These are phyloP conservation scores for Ciborinia camelliae DNA, from an alignment of 2,329 filamentous ascomycete species.

Conservation along the genomic window DNA sequence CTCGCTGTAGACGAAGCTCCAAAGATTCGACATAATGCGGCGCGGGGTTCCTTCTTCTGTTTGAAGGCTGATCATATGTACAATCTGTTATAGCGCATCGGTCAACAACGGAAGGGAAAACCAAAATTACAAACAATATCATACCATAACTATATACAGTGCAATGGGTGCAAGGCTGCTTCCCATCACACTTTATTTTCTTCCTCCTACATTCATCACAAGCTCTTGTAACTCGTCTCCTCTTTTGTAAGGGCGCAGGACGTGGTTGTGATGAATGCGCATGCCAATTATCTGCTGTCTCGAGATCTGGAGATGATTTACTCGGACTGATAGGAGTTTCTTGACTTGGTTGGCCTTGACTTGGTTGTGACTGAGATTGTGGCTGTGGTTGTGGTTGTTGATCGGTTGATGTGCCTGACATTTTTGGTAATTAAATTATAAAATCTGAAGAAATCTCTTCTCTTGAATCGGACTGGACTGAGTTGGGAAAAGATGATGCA, in stretches of 20 bases:
- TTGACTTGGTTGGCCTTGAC: slow-evolving; percentile 8
- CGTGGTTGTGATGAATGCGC: slow-evolving; percentile 12
- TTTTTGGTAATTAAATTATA: slow-evolving; percentile 13
- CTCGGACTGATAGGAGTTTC: slow-evolving; percentile 12
- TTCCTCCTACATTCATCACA: slow-evolving; percentile 82
- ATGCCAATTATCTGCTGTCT: slow-evolving; percentile 11
- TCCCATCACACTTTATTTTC: slow-evolving; percentile 82
- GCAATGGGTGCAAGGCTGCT: slow-evolving; percentile 90
- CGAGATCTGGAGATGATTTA: slow-evolving; percentile 18
- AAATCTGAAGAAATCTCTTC: neutral
- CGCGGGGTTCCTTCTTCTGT: slow-evolving; percentile 66
- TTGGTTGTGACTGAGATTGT: neutral
- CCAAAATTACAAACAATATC: slow-evolving; percentile 29
- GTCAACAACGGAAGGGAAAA: slow-evolving; percentile 12
- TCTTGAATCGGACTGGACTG: neutral
- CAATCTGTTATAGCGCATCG: slow-evolving; percentile 51
- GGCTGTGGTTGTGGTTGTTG: slow-evolving; percentile 17
- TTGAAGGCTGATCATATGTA: slow-evolving; percentile 76
- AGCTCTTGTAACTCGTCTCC: slow-evolving; percentile 73
- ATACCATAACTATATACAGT: slow-evolving; percentile 97
- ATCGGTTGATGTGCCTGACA: slow-evolving; percentile 25
- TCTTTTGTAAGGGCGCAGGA: slow-evolving; percentile 45
- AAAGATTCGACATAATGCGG: slow-evolving; percentile 72
- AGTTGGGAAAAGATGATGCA: slow-evolving; percentile 5
- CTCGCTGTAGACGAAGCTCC: slow-evolving; percentile 64